Base-by-base conservation (phyloP, 441 rosid genomes). In the Pelargonium myrrhifolium region DNA sequence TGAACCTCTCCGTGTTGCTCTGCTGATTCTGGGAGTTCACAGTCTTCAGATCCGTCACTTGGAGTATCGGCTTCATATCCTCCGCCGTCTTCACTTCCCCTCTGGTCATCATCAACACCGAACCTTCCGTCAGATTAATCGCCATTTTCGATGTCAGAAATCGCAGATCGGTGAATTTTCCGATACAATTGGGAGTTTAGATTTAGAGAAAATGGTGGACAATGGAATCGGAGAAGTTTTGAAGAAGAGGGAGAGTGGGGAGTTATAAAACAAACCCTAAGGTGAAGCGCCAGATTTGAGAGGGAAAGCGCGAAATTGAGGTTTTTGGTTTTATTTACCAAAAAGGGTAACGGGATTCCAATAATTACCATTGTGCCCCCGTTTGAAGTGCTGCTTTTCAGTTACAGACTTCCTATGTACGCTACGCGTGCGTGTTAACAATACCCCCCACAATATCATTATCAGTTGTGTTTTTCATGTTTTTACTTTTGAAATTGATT, bases 1-100 rank as follows among this genome's bases (percentile, higher is more conserved):
- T 78, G 73, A 74, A 87, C 43, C 96, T 65, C 79, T 83, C 82
- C 9, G 15, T 15, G 55, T 12, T 42, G 67, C 60, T 59, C 66
- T 79, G 81, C 64, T 79, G 82, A 22, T 71, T 82, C 49, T 75
- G 84, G 72, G 77, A 80, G 67, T 73, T 82, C 58, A 89, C 83
- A 68, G 58, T 56, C 83, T 83, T 87, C 76, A 91, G 18, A 15
- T 87, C 93, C 70, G 78, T 79, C 71, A 89, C 86, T 71, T 91
- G 96, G 58, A 89, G 69, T 64, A 83, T 79, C 39, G 93, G 97
- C 71, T 71, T 82, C 78, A 84, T 18, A 0, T 87, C 86, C 35
- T 3, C 69, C 67, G 85, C 86, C 28, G 66, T 31, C 55, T 74
- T 1, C 20, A 79, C 84, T 47, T 80, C 83, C 14, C 83, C 82